Percentiles rank a stretch among this genome's conserved stretches.
Evolutionary conservation across 2,329 filamentous ascomycete genomes (phyloP).

Genomic region (Pseudopyricularia cyperi): DNA sequence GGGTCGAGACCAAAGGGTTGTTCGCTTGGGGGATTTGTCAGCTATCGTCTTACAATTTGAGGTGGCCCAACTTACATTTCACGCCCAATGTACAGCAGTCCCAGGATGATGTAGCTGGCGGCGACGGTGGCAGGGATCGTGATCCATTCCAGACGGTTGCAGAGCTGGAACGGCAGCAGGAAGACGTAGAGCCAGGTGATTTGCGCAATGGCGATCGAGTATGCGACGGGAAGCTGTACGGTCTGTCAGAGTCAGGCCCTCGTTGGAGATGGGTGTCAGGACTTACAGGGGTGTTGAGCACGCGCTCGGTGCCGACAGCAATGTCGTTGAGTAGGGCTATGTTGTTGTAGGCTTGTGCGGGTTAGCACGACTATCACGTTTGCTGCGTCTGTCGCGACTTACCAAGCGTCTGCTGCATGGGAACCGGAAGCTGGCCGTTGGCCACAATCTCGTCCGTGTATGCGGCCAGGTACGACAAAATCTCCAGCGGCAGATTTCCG

Average conservation of each 20-base stretch:
- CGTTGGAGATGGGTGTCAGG: conserved; percentile 12
- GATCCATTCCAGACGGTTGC: conserved; percentile 46
- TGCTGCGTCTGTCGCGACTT: neutral
- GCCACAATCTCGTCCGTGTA: conserved; percentile 45
- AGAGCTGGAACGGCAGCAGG: conserved; percentile 61
- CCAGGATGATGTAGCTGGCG: conserved; percentile 61
- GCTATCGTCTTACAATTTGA: neutral
- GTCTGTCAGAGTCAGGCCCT: neutral
- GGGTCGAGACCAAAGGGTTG: conserved; percentile 59
- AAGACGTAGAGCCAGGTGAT: conserved; percentile 68
- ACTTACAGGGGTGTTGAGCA: conserved; percentile 47
- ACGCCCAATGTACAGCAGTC: conserved; percentile 50
- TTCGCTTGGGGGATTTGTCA: conserved; percentile 21
- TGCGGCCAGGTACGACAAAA: conserved; percentile 50
- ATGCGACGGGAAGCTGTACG: conserved; percentile 47
- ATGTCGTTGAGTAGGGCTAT: conserved; percentile 51
- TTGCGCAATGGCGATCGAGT: conserved; percentile 63
- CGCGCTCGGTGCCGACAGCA: conserved; percentile 53
- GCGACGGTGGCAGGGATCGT: conserved; percentile 55
- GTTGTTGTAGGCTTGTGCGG: conserved; percentile 20
- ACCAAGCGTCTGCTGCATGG: conserved; percentile 35
- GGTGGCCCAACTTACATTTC: conserved; percentile 33
- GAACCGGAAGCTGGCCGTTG: conserved; percentile 31
- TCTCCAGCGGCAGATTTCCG: conserved; percentile 60
- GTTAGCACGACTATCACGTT: neutral